Evolutionary conservation across 371 early-diverging fungal genomes (phyloP).

Genomic region (Mortierella polycephala): DNA sequence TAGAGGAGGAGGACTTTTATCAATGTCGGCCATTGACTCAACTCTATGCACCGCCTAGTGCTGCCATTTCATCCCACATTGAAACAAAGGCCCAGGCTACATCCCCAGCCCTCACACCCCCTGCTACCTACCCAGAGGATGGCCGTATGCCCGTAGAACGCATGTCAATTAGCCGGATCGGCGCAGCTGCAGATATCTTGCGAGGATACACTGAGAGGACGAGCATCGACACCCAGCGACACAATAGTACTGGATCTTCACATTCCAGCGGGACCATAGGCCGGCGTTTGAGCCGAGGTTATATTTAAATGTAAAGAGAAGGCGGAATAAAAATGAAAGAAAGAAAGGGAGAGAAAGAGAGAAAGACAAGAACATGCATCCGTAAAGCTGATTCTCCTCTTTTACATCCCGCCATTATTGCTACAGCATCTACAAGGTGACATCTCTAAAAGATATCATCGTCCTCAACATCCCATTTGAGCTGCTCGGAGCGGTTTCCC

Average conservation of each 20-base stretch:
- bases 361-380: neutral
- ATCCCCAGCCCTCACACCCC: conserved; percentile 41
- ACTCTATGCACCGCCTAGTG: conserved; percentile 41
- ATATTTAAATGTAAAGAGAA: conserved; percentile 14
- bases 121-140: conserved; percentile 22
- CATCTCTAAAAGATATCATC: conserved; percentile 52
- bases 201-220: conserved; percentile 28
- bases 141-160: conserved; percentile 25
- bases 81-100: conserved; percentile 44
- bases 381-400: neutral
- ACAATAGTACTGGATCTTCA: conserved; percentile 44
- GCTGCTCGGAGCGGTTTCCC: conserved; percentile 33
- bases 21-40: conserved; percentile 23
- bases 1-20: conserved; percentile 19
- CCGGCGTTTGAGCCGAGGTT: conserved; percentile 39
- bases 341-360: no score
- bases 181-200: conserved; percentile 42
- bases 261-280: conserved; percentile 47
- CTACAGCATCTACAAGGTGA: neutral
- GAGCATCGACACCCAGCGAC: conserved; percentile 29
- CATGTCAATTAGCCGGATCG: conserved; percentile 22
- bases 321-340: neutral
- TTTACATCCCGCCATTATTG: no score
- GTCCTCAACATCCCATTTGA: conserved; percentile 57
- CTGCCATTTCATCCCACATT: conserved; percentile 32